These are phyloP conservation scores for Bruguiera sexangula DNA, from an alignment of 345 rosid genomes.

Conservation along the genomic window DNA sequence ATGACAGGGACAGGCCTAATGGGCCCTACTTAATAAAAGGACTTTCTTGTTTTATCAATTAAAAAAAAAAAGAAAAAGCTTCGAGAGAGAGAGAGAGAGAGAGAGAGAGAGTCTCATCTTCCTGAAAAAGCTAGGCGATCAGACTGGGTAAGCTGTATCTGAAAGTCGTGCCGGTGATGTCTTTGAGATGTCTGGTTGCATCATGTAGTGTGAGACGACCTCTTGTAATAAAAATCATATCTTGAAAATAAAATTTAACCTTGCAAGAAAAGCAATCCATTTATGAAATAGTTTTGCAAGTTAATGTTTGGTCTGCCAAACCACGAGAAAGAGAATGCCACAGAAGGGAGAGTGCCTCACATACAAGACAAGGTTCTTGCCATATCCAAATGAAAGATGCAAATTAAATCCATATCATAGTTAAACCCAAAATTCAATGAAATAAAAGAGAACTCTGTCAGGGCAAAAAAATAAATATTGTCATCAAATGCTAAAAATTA, in stretches of 20 bases:
- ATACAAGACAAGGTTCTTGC: not conserved
- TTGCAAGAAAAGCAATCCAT: constrained; percentile 38
- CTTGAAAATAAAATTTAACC: constrained; percentile 12
- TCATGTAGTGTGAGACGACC: constrained; percentile 8
- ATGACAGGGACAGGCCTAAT: too few relatives aligned
- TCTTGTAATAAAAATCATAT: not conserved
- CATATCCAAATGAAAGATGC: constrained; percentile 11
- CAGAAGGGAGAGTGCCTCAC: constrained; percentile 1
- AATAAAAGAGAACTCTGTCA: not conserved
- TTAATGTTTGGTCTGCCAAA: constrained; percentile 34
- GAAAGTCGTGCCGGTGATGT: not conserved
- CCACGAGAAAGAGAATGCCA: not conserved
- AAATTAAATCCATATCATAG: not conserved
- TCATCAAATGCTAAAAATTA: not conserved
- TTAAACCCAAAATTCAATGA: not conserved
- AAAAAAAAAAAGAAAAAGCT: too few relatives aligned
- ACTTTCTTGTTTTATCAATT: too few relatives aligned
- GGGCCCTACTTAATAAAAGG: too few relatives aligned
- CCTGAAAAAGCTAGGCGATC: too few relatives aligned
- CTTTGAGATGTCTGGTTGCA: too few relatives aligned
- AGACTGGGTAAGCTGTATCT: not conserved
- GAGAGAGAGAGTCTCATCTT: too few relatives aligned
- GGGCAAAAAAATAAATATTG: not conserved
- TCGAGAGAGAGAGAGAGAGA: too few relatives aligned
- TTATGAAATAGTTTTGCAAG: constrained; percentile 14